Percentiles rank a stretch among this genome's conserved stretches.
Evolutionary conservation across 2,329 filamentous ascomycete genomes (phyloP).

Genomic region (Phyllachora maydis): DNA sequence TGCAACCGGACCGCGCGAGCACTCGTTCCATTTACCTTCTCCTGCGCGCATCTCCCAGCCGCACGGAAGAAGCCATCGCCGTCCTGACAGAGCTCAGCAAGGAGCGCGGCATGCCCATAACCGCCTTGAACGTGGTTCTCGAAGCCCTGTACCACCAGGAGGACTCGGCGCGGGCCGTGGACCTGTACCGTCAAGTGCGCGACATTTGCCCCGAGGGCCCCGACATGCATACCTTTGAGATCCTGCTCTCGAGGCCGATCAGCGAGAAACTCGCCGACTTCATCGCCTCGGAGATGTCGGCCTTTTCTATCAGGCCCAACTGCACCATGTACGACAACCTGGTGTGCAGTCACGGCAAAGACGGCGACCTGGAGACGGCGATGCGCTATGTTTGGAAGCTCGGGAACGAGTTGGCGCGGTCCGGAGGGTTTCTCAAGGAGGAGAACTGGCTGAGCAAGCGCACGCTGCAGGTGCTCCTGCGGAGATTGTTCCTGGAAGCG

Average conservation of each 20-base stretch:
- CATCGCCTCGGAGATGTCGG: conserved; percentile 15
- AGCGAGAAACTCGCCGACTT: conserved; percentile 11
- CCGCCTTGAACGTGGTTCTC: conserved; percentile 18
- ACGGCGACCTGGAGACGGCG: conserved; percentile 13
- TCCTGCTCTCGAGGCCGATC: conserved; percentile 12
- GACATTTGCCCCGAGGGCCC: conserved; percentile 14
- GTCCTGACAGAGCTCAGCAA: conserved; percentile 30
- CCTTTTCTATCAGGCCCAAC: conserved; percentile 12
- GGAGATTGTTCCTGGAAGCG: conserved; percentile 11
- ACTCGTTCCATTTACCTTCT: conserved; percentile 41
- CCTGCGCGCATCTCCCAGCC: conserved; percentile 23
- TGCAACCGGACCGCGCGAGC: conserved; percentile 32
- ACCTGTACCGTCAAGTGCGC: conserved; percentile 15
- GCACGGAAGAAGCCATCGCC: conserved; percentile 28
- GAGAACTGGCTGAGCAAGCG: conserved; percentile 11
- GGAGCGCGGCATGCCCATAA: conserved; percentile 13
- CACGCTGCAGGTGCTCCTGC: conserved; percentile 12
- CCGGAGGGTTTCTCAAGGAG: conserved; percentile 1
- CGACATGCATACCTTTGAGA: conserved; percentile 13
- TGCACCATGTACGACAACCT: conserved; percentile 10
- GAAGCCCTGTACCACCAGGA: conserved; percentile 11
- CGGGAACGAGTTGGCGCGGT: conserved; percentile 2
- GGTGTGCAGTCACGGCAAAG: conserved; percentile 11
- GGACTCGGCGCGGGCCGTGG: conserved; percentile 8
- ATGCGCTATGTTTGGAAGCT: conserved; percentile 9